These are phyloP conservation scores for Podospora anserina DNA, from an alignment of 495 filamentous ascomycete genomes.

Conservation along the genomic window DNA sequence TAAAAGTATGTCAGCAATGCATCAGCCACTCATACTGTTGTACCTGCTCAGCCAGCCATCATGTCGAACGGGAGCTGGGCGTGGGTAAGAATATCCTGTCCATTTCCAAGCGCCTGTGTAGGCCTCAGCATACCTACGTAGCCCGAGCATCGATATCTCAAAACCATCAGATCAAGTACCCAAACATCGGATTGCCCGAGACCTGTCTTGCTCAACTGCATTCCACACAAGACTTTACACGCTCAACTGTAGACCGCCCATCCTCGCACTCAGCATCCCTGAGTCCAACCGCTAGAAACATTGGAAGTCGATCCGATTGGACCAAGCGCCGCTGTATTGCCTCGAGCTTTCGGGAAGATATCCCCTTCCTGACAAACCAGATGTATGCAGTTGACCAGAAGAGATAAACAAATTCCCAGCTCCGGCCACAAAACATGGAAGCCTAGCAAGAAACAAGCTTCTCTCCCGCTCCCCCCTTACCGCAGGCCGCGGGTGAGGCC, in stretches of 20 bases:
- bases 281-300: not conserved
- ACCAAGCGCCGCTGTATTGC: not conserved
- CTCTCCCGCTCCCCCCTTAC: not conserved
- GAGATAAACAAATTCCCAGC: not conserved
- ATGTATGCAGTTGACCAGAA: not conserved
- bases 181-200: not conserved
- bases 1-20: not conserved
- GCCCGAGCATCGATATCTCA: not conserved
- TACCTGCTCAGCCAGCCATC: not conserved
- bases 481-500: not conserved
- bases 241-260: not conserved
- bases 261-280: not conserved
- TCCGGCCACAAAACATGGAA: not conserved
- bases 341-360: not conserved
- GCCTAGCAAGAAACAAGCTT: not conserved
- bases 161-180: not conserved
- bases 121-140: not conserved
- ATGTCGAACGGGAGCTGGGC: not conserved
- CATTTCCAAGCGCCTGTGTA: not conserved
- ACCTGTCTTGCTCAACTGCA: not conserved
- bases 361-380: not conserved
- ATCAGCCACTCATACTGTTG: not conserved
- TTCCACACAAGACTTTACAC: not conserved
- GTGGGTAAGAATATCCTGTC: not conserved
- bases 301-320: not conserved